A percentile compares a stretch with the other conserved stretches of the same genome.
phyloP scores from a whole-genome alignment of 2,329 filamentous ascomycete species.

The Cadophora luteo-olivacea region DNA sequence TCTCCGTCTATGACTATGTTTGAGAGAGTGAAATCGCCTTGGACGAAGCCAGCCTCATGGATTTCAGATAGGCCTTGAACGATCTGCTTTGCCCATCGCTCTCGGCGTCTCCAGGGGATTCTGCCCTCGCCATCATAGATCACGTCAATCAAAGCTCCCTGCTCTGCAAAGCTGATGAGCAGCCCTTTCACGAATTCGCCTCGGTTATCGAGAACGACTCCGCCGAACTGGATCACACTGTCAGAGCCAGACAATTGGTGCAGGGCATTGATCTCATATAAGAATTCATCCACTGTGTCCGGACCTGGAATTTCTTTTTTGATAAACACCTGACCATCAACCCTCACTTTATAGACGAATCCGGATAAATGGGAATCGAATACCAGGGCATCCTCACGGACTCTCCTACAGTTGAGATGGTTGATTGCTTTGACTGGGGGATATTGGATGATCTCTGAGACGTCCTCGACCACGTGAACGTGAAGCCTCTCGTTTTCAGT shows the following conservation, averaged over 20 bases:
- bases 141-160: slow-evolving; percentile 88
- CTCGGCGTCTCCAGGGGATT: slow-evolving; percentile 72
- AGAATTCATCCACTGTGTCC: slow-evolving; percentile 93
- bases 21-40: slow-evolving; percentile 95
- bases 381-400: slow-evolving; percentile 75
- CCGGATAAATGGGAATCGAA: slow-evolving; percentile 96
- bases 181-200: slow-evolving; percentile 81
- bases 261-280: slow-evolving; percentile 98
- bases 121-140: slow-evolving; percentile 77
- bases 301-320: slow-evolving; percentile 98
- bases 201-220: slow-evolving; percentile 83
- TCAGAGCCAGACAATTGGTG: slow-evolving; percentile 74
- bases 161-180: slow-evolving; percentile 84
- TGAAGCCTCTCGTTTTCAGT: slow-evolving; percentile 88
- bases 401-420: slow-evolving; percentile 71
- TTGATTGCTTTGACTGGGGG: slow-evolving; percentile 75
- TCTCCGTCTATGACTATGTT: slow-evolving; percentile 92
- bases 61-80: slow-evolving; percentile 89
- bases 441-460: slow-evolving; percentile 85
- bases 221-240: slow-evolving; percentile 85
- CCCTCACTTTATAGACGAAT: slow-evolving; percentile 92
- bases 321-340: slow-evolving; percentile 74
- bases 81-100: slow-evolving; percentile 91
- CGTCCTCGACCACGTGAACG: slow-evolving; percentile 97
- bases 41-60: slow-evolving; percentile 94